Evolutionary conservation across 257 asterid species (phyloP), one percentile per base, ranked within the genome.

Genomic region (Galeopsis tetrahit): DNA sequence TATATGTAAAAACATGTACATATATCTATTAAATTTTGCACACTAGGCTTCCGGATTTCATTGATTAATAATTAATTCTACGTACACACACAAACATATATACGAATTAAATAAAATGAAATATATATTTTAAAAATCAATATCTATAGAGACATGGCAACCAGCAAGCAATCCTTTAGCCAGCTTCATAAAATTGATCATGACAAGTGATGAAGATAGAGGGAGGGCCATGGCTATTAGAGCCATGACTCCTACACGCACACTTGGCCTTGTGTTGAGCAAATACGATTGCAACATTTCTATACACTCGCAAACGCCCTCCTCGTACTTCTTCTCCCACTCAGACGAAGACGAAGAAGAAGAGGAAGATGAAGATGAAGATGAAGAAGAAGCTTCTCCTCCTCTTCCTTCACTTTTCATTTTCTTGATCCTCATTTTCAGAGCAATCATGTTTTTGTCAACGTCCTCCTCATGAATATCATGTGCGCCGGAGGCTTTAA

Each of bases 201-300:
- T 11, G 13, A 81, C 68, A 21, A 66, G 74, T 0, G 80, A 84
- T 4, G 80, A 46, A 52, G 96, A 89, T 0, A 83, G 51, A 0
- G 95, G 84, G 2, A 88, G 66, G 52, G 81, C 71, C 36, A 82
- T 53, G 10, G 77, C 83, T 15, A 88, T 14, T 6, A 90, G 6
- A 2, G 67, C 81, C 70, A 83, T 1, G 67, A 84, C n/a, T 6
- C 95, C 97, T 3, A 88, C 3, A 4, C 87, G 93, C 85, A 90
- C 76, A 46, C 82, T 77, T 9, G 97, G 97, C 73, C 93, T 83
- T 36, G 87, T 81, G 4, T 85, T 83, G 92, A 88, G 77, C 81
- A 90, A 81, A 61, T 34, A 83, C 42, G 79, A 3, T 75, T 84
- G 96, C 72, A 91, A 39, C 72, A 78, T 34, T 21, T 84, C 90